phyloP scores from a whole-genome alignment of 257 asterid genomes.

The Paulownia fortunei region DNA sequence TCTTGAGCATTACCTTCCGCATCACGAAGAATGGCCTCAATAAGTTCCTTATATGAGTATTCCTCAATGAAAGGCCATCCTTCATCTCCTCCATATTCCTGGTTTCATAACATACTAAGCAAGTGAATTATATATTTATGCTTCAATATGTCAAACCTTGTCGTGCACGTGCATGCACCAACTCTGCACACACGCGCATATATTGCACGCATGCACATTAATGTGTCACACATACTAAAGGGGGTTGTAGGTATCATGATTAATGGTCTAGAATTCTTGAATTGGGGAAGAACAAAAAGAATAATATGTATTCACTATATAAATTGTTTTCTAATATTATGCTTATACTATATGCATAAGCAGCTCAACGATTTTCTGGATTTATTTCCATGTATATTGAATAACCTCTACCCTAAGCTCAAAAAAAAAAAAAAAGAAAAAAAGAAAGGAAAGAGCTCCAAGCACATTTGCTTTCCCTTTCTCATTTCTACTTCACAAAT shows the following conservation, averaged over 20 bases:
- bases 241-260: not conserved
- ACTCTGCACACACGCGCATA: not conserved
- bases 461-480: no score
- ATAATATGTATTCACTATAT: no score
- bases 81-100: conserved; percentile 54
- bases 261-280: not conserved
- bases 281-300: not conserved
- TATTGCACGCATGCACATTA: not conserved
- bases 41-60: conserved; percentile 43
- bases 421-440: no score
- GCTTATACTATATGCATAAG: not conserved
- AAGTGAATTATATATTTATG: conserved; percentile 1
- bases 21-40: conserved; percentile 46
- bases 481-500: no score
- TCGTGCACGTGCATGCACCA: not conserved
- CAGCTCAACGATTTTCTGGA: not conserved
- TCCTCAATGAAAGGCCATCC: conserved; percentile 62
- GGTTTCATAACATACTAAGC: conserved; percentile 3
- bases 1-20: conserved; percentile 10
- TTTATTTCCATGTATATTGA: no score
- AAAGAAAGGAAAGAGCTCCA: no score
- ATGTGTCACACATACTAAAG: not conserved
- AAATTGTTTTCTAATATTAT: not conserved
- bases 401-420: no score
- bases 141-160: not conserved